Evolutionary conservation across 2,329 filamentous ascomycete genomes (phyloP), one percentile per base, ranked within the genome.

Genomic region (Diaporthe sp.): DNA sequence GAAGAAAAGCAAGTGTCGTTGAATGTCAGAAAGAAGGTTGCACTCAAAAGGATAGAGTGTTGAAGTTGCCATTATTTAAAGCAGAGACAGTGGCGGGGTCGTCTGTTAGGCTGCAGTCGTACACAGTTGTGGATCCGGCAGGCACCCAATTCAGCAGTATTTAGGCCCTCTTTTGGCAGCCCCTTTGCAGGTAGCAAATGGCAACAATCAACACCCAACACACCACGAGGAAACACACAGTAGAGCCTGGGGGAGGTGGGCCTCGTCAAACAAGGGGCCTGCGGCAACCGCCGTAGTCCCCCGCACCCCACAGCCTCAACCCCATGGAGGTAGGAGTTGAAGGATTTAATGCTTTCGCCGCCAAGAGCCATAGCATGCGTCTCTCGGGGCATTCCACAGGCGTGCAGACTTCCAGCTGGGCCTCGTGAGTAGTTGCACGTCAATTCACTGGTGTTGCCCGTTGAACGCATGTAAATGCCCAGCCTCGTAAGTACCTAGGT

Each of bases 51-150:
- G 17, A 37, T 34, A 39, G 9, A 37, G 31, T 37, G 57, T 60
- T 15, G 15, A 37, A 60, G 57, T 60, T 60, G 57, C 57, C 31
- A 60, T 60, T n/a, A 22, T 49, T 49, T 49, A 65, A 49, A 49
- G 39, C 25, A 47, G 61, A 65, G 57, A 60, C 39, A 47, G 25
- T 31, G 31, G 60, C 60, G 39, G 61, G 28, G 28, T 8, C 25
- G 42, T 34, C 6, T 49, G 42, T 31, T 31, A 31, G 31, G 31
- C 31, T 31, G 31, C 31, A 31, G 31, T 31, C 31, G 31, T 31
- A 31, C 31, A 31, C 31, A 31, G 31, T 31, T 31, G 31, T 31
- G 31, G 31, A 31, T 31, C 31, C 31, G 31, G 31, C 31, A 31
- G 31, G 31, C 31, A 31, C 31, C 31, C 31, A 31, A 31, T 31